Base-by-base conservation (phyloP, 2,329 filamentous ascomycete genomes). In the Thelonectria discophora region DNA sequence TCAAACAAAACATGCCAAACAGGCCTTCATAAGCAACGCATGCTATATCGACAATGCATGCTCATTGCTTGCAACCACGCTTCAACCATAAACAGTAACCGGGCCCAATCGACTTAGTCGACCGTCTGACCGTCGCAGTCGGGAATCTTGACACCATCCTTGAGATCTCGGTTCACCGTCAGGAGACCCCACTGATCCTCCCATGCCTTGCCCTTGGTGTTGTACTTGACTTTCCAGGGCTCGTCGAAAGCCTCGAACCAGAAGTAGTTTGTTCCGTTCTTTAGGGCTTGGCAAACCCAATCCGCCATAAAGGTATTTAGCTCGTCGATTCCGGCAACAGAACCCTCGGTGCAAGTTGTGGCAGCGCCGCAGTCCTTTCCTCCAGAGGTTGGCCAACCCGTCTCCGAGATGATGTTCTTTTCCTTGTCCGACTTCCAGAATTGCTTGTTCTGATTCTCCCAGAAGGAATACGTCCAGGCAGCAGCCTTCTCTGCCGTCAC, bases 231-330 rank as follows among this genome's bases (percentile, higher is more conserved):
- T 80, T 98, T 97, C 94, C 94, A 98, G 2, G 93, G 93, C 82
- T 98, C 94, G 74, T 98, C 94, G 75, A 97, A 98, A 10, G 93
- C 93, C 74, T 94, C 92, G 75, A 98, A 97, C 94, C 94, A 98
- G 74, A 97, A 97, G 76, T 97, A 98, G 68, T 96, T 88, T 2
- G 93, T 97, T 47, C 89, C 90, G 72, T 97, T 97, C 21, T 80
- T 81, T 65, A 97, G 78, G 11, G 91, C 88, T 53, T 87, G 83
- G 76, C 94, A 98, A 0, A 98, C 88, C 90, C 92, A 98, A 65
- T 88, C 86, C 2, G 88, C 81, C 87, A 98, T 89, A 71, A 97
- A 93, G n/a, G 81, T 82, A 74, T 98, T 98, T 81, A 97, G 82
- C 74, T 93, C 87, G 17, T 87, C 80, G 46, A 97, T 83, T 20